These are phyloP conservation scores for Aspergillus sp. DNA, from an alignment of 2,329 filamentous ascomycete genomes.

Conservation along the genomic window DNA sequence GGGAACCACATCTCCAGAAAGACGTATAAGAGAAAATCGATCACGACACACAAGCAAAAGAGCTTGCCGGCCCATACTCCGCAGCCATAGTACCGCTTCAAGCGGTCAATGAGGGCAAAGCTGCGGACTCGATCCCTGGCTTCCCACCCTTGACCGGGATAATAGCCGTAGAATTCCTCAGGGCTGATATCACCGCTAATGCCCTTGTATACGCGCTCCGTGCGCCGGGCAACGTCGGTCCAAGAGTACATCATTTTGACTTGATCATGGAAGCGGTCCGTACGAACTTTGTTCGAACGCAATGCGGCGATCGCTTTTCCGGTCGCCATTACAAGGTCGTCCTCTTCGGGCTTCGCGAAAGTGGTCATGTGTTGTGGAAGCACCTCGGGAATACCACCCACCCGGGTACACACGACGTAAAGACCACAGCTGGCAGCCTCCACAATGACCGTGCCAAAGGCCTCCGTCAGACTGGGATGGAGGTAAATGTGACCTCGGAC, in stretches of 20 bases:
- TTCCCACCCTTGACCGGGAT: slow-evolving; percentile 67
- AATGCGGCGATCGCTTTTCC: slow-evolving; percentile 84
- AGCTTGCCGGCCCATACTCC: slow-evolving; percentile 98
- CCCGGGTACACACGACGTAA: slow-evolving; percentile 94
- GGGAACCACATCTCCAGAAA: slow-evolving; percentile 86
- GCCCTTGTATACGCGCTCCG: slow-evolving; percentile 91
- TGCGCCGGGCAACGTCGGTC: slow-evolving; percentile 91
- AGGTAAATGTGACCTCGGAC: slow-evolving; percentile 94
- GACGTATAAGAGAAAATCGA: slow-evolving; percentile 89
- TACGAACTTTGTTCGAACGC: slow-evolving; percentile 80
- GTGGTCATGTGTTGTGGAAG: slow-evolving; percentile 95
- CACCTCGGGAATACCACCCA: slow-evolving; percentile 95
- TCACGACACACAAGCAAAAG: slow-evolving; percentile 89
- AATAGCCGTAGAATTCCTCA: slow-evolving; percentile 83
- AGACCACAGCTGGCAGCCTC: slow-evolving; percentile 94
- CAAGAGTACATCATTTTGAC: slow-evolving; percentile 99
- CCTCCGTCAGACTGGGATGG: slow-evolving; percentile 91
- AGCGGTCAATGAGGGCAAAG: slow-evolving; percentile 87
- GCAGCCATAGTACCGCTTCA: slow-evolving; percentile 97
- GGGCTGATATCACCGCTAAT: slow-evolving; percentile 84
- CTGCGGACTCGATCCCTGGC: slow-evolving; percentile 73
- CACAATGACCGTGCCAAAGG: slow-evolving; percentile 96
- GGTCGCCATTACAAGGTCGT: slow-evolving; percentile 87
- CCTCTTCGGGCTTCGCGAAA: slow-evolving; percentile 94
- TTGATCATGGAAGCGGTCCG: slow-evolving; percentile 93